Percentiles rank a stretch among this genome's conserved stretches.
These are phyloP conservation scores for Rhizopogon roseolus DNA, from an alignment of 768 basidiomycete species.

Conservation along the genomic window DNA sequence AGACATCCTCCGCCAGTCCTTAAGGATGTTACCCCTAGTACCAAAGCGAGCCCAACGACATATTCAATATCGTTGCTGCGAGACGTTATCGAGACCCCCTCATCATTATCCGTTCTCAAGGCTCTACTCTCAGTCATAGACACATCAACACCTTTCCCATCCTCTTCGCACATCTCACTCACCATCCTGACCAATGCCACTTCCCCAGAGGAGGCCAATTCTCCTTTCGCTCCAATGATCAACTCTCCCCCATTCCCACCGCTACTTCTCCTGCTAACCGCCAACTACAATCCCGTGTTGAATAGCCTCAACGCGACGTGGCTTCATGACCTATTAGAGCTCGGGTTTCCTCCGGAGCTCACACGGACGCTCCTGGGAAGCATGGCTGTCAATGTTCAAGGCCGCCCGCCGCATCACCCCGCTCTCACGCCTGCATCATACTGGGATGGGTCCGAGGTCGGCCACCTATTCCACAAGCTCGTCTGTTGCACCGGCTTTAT, in stretches of 20 bases:
- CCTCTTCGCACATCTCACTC: slow-evolving; percentile 16
- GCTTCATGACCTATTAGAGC: slow-evolving; percentile 25
- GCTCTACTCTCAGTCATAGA: slow-evolving; percentile 29
- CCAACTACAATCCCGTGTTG: slow-evolving; percentile 4
- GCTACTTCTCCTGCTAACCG: slow-evolving; percentile 19
- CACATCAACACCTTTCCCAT: slow-evolving; percentile 27
- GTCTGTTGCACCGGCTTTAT: slow-evolving; percentile 42
- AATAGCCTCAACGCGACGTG: slow-evolving; percentile 30
- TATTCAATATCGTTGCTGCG: neutral
- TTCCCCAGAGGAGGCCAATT: slow-evolving; percentile 2
- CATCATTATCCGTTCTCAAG: slow-evolving; percentile 16
- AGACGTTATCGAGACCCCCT: neutral
- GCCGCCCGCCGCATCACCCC: slow-evolving; percentile 10
- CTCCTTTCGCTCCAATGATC: slow-evolving; percentile 15
- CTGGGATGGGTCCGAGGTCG: slow-evolving; percentile 25
- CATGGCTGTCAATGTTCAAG: slow-evolving; percentile 16
- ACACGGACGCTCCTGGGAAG: slow-evolving; percentile 19
- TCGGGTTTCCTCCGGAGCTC: slow-evolving; percentile 31
- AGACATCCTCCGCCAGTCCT: neutral
- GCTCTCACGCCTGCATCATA: slow-evolving; percentile 11
- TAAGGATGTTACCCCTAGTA: neutral
- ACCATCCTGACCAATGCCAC: slow-evolving; percentile 11
- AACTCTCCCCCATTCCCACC: slow-evolving; percentile 29
- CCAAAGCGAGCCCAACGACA: neutral
- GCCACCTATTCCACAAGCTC: slow-evolving; percentile 36